Percentiles rank a stretch among this genome's conserved stretches.
Evolutionary conservation across 192 early-diverging fungal genomes (phyloP).

Genomic region (Umbelopsis vinacea): DNA sequence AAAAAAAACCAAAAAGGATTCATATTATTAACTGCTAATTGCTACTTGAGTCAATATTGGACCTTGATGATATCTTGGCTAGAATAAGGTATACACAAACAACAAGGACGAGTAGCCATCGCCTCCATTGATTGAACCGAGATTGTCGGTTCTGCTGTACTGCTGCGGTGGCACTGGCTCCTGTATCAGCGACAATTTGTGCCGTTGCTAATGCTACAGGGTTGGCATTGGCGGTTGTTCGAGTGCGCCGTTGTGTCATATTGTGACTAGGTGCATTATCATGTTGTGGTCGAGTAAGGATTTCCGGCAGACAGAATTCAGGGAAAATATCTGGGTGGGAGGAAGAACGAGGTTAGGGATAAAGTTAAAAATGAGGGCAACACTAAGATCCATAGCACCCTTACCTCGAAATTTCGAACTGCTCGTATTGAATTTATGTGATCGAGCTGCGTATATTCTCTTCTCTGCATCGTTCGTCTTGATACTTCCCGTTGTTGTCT

Average conservation of each 20-base stretch:
- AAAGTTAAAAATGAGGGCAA: not conserved
- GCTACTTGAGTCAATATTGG: slow-evolving; percentile 13
- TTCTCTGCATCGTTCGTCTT: slow-evolving; percentile 80
- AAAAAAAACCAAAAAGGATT: not conserved
- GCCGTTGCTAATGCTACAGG: not conserved
- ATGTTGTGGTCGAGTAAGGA: slow-evolving; percentile 23
- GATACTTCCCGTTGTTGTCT: slow-evolving; percentile 94
- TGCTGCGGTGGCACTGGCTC: slow-evolving; percentile 33
- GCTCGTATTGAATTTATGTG: slow-evolving; percentile 78
- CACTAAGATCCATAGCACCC: not conserved
- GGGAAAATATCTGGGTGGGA: slow-evolving; percentile 73
- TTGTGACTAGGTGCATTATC: slow-evolving; percentile 7
- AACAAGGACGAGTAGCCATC: slow-evolving; percentile 60
- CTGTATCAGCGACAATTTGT: slow-evolving; percentile 22
- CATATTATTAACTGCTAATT: slow-evolving; percentile 13
- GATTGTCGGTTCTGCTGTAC: slow-evolving; percentile 32
- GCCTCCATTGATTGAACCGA: slow-evolving; percentile 54
- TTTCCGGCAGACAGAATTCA: slow-evolving; percentile 71
- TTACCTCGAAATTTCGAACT: slow-evolving; percentile 79
- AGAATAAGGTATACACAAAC: slow-evolving; percentile 61
- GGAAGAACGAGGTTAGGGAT: not conserved
- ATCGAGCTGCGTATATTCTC: slow-evolving; percentile 74
- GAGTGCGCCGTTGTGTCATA: not conserved
- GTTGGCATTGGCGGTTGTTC: not conserved
- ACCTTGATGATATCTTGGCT: slow-evolving; percentile 49